Evolutionary conservation across 768 basidiomycete genomes (phyloP), one percentile per base, ranked within the genome.

Genomic region (Flagelloscypha sp.): DNA sequence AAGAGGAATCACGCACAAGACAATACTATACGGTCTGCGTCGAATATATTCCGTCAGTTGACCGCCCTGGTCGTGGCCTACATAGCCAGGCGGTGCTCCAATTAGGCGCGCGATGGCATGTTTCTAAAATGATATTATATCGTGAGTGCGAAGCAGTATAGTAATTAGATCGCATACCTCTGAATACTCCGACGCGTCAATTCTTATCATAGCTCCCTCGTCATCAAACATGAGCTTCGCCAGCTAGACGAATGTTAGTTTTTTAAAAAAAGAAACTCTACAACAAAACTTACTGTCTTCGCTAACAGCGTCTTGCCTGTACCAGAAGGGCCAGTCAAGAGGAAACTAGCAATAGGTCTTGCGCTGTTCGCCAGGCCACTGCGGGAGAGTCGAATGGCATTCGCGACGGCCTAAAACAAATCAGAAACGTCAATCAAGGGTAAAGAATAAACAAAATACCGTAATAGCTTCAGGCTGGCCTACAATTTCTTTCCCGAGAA

Each of bases 41-140:
- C 90, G 76, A 33, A 94, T 79, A 48, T 92, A 92, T 62, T 95
- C 92, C 3, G 92, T 94, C 30, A 95, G 69, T 53, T 93, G 89
- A 7, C 92, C 87, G 7, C 87, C 86, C 22, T 77, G 69, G 49
- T 94, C 89, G 54, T 94, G 78, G 2, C 93, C 94, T 27, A 97
- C 81, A 53, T 94, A 97, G 24, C 93, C 85, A 35, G 85, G 84
- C 6, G 42, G 42, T 13, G 73, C 64, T 27, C 73, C 73, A 35
- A 84, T 76, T 31, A 84, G 64, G 24, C 82, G 67, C n/a, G 79
- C 68, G 37, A 85, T 72, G 5, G 79, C 71, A 46, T 85, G 84
- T 50, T 74, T 76, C 42, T 68, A 64, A n/a, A n/a, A n/a, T n/a
- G n/a, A n/a, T n/a, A n/a, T n/a, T n/a, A n/a, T n/a, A n/a, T n/a